Conservation (phyloP, 306 rosid species). For the Myrica gale region DNA sequence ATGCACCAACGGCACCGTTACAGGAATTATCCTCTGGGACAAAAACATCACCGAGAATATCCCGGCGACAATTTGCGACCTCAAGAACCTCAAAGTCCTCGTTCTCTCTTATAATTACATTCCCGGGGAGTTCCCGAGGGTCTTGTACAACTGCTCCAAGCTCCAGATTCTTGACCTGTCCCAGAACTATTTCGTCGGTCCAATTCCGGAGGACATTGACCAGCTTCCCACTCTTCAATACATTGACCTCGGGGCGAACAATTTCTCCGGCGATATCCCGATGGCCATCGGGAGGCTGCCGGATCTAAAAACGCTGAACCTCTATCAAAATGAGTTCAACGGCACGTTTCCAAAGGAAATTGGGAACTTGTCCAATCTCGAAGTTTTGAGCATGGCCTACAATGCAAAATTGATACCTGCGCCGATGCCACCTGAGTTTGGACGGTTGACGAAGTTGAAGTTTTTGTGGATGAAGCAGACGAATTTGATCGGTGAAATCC, state of each 20-base stretch:
- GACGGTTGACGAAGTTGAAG: conserved; percentile 49
- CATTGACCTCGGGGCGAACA: conserved; percentile 58
- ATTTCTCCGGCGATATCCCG: conserved; percentile 66
- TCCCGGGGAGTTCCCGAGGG: conserved; percentile 60
- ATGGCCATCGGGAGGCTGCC: conserved; percentile 46
- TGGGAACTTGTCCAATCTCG: conserved; percentile 58
- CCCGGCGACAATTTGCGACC: conserved; percentile 54
- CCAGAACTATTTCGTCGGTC: conserved; percentile 51
- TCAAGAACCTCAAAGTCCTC: conserved; percentile 46
- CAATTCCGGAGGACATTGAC: conserved; percentile 53
- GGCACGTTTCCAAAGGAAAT: conserved; percentile 64
- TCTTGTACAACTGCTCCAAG: conserved; percentile 61
- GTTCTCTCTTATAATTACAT: conserved; percentile 56
- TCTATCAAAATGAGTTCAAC: conserved; percentile 44
- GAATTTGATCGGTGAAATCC: conserved; percentile 62
- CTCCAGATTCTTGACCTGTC: conserved; percentile 66
- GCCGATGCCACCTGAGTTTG: conserved; percentile 54
- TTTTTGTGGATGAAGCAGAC: conserved; percentile 36
- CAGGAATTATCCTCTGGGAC: conserved; percentile 36
- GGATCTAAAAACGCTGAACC: conserved; percentile 30
- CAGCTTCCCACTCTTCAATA: conserved; percentile 37
- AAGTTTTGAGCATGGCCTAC: conserved; percentile 39
- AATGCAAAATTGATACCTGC: conserved; percentile 32
- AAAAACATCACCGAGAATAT: conserved; percentile 40
- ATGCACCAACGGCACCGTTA: conserved; percentile 45